phyloP scores from a whole-genome alignment of 2,329 filamentous ascomycete species.

The Rhynchosporium secalis region DNA sequence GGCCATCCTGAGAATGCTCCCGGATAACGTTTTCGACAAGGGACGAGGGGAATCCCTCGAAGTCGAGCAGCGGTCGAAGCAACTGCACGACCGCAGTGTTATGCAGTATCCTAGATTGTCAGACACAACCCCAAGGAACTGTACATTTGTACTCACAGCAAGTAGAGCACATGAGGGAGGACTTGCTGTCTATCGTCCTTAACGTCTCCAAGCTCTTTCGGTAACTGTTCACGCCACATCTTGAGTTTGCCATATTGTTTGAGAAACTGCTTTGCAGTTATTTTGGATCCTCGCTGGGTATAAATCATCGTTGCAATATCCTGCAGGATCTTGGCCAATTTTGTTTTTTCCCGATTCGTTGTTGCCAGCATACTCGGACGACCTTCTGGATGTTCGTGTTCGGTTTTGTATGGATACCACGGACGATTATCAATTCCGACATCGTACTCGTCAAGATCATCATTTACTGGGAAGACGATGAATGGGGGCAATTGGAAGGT shows the following conservation, averaged over 20 bases:
- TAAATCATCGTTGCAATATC: constrained; percentile 36
- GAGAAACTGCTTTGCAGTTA: constrained; percentile 32
- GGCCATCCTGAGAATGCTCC: constrained; percentile 38
- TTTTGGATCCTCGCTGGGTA: constrained; percentile 16
- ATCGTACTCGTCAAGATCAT: constrained; percentile 25
- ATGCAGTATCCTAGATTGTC: constrained; percentile 38
- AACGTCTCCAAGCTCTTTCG: constrained; percentile 30
- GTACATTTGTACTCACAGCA: constrained; percentile 35
- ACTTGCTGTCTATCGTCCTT: constrained; percentile 28
- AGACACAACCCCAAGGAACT: constrained; percentile 16
- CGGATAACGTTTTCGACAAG: constrained; percentile 36
- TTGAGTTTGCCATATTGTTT: constrained; percentile 35
- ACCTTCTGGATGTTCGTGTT: constrained; percentile 25
- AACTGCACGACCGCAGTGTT: constrained; percentile 36
- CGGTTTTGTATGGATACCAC: constrained; percentile 36
- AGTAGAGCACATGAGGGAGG: constrained; percentile 39
- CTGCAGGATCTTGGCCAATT: constrained; percentile 35
- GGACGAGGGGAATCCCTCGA: constrained; percentile 31
- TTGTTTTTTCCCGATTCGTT: constrained; percentile 38
- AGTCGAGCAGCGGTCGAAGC: constrained; percentile 37
- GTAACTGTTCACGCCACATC: constrained; percentile 36
- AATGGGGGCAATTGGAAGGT: constrained; percentile 36
- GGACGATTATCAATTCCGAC: constrained; percentile 25
- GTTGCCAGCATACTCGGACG: constrained; percentile 35
- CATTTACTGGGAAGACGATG: constrained; percentile 15